Conservation (phyloP, 768 basidiomycete species). For the Boletus edulis region DNA sequence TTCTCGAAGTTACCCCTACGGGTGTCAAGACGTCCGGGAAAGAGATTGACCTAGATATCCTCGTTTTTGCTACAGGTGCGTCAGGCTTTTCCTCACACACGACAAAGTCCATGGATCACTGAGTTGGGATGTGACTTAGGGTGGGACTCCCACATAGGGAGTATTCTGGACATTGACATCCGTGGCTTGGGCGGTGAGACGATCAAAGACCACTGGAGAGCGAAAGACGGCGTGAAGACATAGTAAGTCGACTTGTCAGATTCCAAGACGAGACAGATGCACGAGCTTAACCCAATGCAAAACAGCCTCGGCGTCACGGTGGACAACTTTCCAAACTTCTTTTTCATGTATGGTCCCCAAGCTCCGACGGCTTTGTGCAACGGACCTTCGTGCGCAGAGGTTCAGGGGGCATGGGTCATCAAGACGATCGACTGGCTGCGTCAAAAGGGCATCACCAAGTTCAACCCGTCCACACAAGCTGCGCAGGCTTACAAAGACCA, state of each 20-base stretch:
- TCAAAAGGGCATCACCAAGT: constrained; percentile 4
- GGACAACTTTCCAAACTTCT: constrained; percentile 11
- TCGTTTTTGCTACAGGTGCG: constrained; percentile 11
- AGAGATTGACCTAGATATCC: constrained; percentile 6
- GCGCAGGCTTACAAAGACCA: not conserved
- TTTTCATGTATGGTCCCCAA: constrained; percentile 4
- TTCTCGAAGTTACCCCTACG: constrained; percentile 4
- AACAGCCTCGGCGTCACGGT: not conserved
- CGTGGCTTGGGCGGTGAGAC: constrained; percentile 6
- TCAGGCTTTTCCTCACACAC: not conserved
- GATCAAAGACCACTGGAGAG: constrained; percentile 7
- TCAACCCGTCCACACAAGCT: not conserved
- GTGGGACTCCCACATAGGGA: constrained; percentile 1
- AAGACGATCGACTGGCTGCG: constrained; percentile 3
- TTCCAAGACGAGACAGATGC: not conserved
- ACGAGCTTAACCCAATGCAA: no score
- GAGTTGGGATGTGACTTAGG: not conserved
- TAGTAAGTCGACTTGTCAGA: not conserved
- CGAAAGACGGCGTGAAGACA: constrained; percentile 2
- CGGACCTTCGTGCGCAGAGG: not conserved
- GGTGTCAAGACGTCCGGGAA: constrained; percentile 1
- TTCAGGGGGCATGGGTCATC: constrained; percentile 4
- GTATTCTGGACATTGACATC: constrained; percentile 4
- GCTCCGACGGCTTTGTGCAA: constrained; percentile 9
- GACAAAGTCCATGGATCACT: no score